These are phyloP conservation scores for Crepidotus variabilis DNA, from an alignment of 768 basidiomycete genomes.

Conservation along the genomic window DNA sequence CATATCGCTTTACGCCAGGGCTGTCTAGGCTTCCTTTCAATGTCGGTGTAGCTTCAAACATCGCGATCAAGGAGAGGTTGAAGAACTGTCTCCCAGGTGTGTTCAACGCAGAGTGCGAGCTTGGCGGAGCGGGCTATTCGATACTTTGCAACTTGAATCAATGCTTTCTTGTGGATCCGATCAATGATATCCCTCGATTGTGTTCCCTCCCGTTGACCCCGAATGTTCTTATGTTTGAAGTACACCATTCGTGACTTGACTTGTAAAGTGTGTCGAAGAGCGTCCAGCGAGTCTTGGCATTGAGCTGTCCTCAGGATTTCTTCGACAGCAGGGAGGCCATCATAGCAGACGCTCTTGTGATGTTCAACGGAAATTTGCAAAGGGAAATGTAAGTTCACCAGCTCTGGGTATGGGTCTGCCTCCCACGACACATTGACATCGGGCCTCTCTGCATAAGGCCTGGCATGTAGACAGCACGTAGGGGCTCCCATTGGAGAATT, in stretches of 20 bases:
- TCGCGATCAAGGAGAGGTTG: constrained; percentile 7
- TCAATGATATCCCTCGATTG: constrained; percentile 2
- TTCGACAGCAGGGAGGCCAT: constrained; percentile 5
- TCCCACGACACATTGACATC: neutral
- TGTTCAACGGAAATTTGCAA: neutral
- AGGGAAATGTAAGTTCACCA: constrained; percentile 4
- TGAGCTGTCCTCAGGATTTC: constrained; percentile 6
- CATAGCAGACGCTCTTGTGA: neutral
- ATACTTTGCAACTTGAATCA: constrained; percentile 4
- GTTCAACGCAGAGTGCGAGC: constrained; percentile 5
- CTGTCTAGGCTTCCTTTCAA: neutral
- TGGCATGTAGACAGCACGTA: constrained; percentile 10
- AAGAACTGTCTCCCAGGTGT: constrained; percentile 10
- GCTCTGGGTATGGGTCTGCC: constrained; percentile 1
- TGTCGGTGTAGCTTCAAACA: constrained; percentile 13
- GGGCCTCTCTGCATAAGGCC: constrained; percentile 2
- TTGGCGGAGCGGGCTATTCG: constrained; percentile 7
- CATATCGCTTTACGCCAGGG: constrained; percentile 14
- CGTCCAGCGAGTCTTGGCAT: constrained; percentile 4
- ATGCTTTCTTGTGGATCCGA: constrained; percentile 7
- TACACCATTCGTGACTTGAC: constrained; percentile 7
- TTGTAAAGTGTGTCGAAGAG: constrained; percentile 1
- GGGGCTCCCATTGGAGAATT: constrained; percentile 6
- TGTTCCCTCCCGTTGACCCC: constrained; percentile 2
- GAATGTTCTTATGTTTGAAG: constrained; percentile 5